These are phyloP conservation scores for Voacanga thouarsii DNA, from an alignment of 257 asterid genomes.

Conservation along the genomic window DNA sequence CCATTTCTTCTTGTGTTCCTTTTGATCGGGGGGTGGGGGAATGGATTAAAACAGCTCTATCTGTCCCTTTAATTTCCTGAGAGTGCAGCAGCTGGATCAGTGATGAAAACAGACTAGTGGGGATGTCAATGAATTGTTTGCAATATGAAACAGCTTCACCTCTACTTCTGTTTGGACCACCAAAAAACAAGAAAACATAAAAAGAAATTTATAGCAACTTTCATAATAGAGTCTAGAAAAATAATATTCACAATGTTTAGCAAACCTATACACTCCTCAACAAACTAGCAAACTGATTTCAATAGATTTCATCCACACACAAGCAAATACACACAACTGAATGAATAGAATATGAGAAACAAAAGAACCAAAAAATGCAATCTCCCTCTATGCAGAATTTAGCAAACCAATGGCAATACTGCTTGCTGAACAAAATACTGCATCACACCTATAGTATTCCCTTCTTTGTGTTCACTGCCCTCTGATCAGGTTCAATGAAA, in stretches of 20 bases:
- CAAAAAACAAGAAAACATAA: background rate
- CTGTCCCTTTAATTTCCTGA: no score
- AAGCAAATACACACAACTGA: constrained; percentile 34
- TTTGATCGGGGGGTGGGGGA: no score
- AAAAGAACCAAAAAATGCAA: constrained; percentile 27
- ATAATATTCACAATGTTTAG: constrained; percentile 16
- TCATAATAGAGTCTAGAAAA: background rate
- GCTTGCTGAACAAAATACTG: constrained; percentile 17
- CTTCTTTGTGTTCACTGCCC: constrained; percentile 13
- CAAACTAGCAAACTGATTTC: constrained; percentile 48
- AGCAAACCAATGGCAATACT: constrained; percentile 18
- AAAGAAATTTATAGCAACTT: background rate
- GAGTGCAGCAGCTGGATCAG: no score
- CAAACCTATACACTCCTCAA: constrained; percentile 40
- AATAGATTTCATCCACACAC: constrained; percentile 43
- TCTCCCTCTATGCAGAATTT: constrained; percentile 22
- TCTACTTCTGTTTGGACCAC: no score
- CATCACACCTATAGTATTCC: constrained; percentile 33
- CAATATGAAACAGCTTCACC: no score
- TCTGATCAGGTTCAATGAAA: background rate
- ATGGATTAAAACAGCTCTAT: no score
- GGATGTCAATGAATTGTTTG: no score
- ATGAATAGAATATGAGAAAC: constrained; percentile 27
- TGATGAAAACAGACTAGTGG: no score
- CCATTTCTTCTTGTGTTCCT: no score